Evolutionary conservation across 306 rosid genomes (phyloP), one percentile per base, ranked within the genome.

Genomic region (Fagus crenata): DNA sequence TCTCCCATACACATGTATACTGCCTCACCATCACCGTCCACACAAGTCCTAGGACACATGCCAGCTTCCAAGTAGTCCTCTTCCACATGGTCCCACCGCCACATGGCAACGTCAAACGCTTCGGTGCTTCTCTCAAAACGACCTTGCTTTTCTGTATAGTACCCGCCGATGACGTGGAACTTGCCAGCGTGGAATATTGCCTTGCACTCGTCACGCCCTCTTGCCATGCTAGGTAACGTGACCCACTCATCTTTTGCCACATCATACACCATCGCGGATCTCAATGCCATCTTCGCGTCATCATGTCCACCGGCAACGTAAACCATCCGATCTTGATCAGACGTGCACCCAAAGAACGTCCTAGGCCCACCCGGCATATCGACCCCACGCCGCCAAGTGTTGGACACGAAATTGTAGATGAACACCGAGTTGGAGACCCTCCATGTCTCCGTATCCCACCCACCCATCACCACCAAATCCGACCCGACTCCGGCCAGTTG

Each of bases 301-400:
- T 93, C 89, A 17, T 93, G 98, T 0, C 98, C 98, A 0, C 98
- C 98, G 0, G 89, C 93, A 0, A 91, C 85, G 35, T 56, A 93
- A 5, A 91, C 88, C 71, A 53, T 69, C 0, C 46, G 85, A 5
- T 83, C 80, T 0, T 32, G 72, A 60, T 91, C 96, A 0, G 93
- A 81, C 46, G 89, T 84, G 46, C 96, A 89, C 0, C 89, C 93
- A 37, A 89, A 92, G 64, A 92, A 89, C 0, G 90, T 80, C 46
- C 96, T 81, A 60, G 90, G 74, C 15, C 81, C 90, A 18, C 90
- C 94, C 0, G 95, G 98, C 94, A 92, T 89, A 32, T 91, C 83
- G 1, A 46, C 40, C 75, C 98, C 98, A 0, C 89, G 81, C 0
- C 93, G 85, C 98, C 98, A 93, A 39, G 53, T 80, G 13, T 78